phyloP scores from a whole-genome alignment of 1,284 basidiomycete genomes.

The Leccinum angustisporum region DNA sequence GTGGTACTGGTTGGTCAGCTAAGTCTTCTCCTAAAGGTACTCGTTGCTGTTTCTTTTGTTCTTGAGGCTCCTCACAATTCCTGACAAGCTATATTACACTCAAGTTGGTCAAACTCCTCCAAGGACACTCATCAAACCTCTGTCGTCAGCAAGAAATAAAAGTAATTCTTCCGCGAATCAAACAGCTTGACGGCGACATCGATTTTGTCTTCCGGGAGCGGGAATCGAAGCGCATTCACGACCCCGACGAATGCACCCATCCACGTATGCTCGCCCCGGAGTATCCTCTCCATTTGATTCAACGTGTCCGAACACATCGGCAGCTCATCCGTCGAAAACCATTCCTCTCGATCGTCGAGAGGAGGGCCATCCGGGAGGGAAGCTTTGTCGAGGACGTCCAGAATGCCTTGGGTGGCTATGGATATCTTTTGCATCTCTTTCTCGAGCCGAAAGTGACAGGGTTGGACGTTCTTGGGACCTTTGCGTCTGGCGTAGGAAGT shows the following conservation, averaged over 20 bases:
- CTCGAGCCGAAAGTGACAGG: conserved; percentile 14
- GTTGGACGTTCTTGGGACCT: conserved; percentile 2
- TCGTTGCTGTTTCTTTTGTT: not conserved
- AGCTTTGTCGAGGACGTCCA: conserved; percentile 2
- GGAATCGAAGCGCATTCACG: not conserved
- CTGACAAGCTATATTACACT: not conserved
- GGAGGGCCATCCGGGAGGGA: conserved; percentile 1
- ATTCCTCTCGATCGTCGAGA: conserved; percentile 10
- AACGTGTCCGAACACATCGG: conserved; percentile 8
- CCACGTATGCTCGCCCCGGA: not conserved
- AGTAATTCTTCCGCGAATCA: conserved; percentile 6
- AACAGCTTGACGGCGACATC: conserved; percentile 8
- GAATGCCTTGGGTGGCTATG: conserved; percentile 3
- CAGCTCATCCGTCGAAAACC: conserved; percentile 8
- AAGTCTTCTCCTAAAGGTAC: not conserved
- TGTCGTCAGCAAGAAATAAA: conserved; percentile 13
- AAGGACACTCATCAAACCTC: conserved; percentile 9
- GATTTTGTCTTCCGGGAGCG: conserved; percentile 7
- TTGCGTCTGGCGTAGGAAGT: conserved; percentile 7
- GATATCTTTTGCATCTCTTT: conserved; percentile 10
- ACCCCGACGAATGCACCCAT: not conserved
- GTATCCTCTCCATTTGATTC: conserved; percentile 6
- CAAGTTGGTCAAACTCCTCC: not conserved
- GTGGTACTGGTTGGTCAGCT: not conserved
- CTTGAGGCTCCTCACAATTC: conserved; percentile 7